phyloP scores from a whole-genome alignment of 2,329 filamentous ascomycete species.

The Sarocladium brachiariae region DNA sequence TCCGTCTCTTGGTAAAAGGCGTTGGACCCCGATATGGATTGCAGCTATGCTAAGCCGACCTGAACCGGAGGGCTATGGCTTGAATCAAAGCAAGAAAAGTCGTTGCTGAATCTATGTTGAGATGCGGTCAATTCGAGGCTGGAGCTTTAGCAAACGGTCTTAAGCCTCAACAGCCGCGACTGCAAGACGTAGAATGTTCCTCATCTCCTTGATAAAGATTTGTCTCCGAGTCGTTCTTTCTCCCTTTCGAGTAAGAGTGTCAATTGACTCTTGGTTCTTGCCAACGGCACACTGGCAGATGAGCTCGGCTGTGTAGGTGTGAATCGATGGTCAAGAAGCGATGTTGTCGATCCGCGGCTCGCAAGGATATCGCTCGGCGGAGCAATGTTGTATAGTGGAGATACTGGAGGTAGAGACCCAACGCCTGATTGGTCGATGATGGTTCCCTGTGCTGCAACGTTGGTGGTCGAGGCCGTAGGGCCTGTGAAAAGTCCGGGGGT shows the following conservation, averaged over 20 bases:
- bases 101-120: too few relatives aligned
- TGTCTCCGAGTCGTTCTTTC: constrained; percentile 25
- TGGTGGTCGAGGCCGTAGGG: constrained; percentile 33
- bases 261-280: constrained; percentile 54
- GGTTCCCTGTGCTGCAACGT: constrained; percentile 34
- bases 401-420: constrained; percentile 22
- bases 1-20: too few relatives aligned
- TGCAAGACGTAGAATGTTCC: too few relatives aligned
- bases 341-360: constrained; percentile 16
- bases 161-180: too few relatives aligned
- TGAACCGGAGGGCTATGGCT: too few relatives aligned
- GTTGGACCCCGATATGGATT: too few relatives aligned
- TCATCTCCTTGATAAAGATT: constrained; percentile 20
- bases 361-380: background rate
- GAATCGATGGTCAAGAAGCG: constrained; percentile 31
- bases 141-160: too few relatives aligned
- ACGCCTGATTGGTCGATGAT: constrained; percentile 34
- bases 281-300: constrained; percentile 40
- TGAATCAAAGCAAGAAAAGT: too few relatives aligned
- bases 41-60: too few relatives aligned
- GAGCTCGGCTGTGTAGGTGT: constrained; percentile 43
- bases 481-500: constrained; percentile 24
- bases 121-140: too few relatives aligned
- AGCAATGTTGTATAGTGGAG: constrained; percentile 13
- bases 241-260: constrained; percentile 50